Evolutionary conservation across 495 filamentous ascomycete species (phyloP).

Genomic region (Penicillium manginii): DNA sequence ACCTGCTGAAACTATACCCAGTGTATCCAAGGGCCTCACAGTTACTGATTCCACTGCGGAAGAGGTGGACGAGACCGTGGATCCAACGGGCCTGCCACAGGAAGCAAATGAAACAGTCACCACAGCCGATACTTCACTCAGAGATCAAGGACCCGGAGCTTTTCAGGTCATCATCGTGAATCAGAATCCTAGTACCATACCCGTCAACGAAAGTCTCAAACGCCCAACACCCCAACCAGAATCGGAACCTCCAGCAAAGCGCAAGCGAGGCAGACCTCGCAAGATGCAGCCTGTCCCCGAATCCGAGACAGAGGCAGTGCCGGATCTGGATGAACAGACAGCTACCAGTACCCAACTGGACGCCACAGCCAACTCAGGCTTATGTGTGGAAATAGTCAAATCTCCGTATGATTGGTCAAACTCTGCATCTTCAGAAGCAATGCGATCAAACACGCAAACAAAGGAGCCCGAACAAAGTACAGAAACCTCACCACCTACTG

Average conservation of each 20-base stretch:
- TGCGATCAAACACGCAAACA: background rate
- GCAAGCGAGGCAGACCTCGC: constrained; percentile 24
- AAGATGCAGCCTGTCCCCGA: constrained; percentile 4
- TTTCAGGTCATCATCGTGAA: constrained; percentile 27
- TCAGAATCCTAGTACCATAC: background rate
- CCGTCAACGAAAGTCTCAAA: constrained; percentile 8
- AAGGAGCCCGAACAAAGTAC: background rate
- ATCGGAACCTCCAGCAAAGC: constrained; percentile 24
- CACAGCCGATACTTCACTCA: too few species aligned
- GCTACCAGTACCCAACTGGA: background rate
- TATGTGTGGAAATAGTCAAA: constrained; percentile 1
- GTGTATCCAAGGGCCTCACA: background rate
- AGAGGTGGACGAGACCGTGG: background rate
- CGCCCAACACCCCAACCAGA: constrained; percentile 18
- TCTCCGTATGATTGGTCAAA: background rate
- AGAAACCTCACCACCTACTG: background rate
- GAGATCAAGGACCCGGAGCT: background rate
- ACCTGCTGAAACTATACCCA: background rate
- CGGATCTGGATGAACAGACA: background rate
- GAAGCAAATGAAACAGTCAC: background rate
- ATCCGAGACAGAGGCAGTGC: background rate
- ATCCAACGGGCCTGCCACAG: background rate
- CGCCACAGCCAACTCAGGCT: background rate
- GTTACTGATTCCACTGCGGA: too few species aligned
- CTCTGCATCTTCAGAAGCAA: background rate